These are phyloP conservation scores for Tulasnella calospora DNA, from an alignment of 768 basidiomycete genomes.

Conservation along the genomic window DNA sequence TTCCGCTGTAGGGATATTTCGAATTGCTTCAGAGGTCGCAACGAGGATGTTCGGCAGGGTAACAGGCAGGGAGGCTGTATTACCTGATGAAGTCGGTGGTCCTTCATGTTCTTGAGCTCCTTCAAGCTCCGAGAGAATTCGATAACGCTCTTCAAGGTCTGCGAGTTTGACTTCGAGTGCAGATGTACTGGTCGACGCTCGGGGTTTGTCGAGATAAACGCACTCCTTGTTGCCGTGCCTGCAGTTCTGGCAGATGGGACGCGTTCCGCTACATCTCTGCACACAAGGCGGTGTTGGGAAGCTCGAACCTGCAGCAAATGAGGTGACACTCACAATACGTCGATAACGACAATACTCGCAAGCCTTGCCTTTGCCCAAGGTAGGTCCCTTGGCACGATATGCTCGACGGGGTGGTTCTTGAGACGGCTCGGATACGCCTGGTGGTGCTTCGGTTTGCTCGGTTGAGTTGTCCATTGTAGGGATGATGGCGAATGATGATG, in stretches of 20 bases:
- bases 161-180: not conserved
- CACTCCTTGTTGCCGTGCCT: not conserved
- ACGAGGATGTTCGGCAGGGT: not conserved
- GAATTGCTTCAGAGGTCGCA: not conserved
- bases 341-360: conserved; percentile 7
- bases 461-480: not conserved
- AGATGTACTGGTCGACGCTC: not conserved
- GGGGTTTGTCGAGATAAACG: not conserved
- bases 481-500: not conserved
- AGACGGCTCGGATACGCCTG: not conserved
- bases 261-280: not conserved
- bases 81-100: not conserved
- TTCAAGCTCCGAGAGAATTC: not conserved
- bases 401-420: not conserved
- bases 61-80: not conserved
- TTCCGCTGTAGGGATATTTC: not conserved
- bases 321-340: not conserved
- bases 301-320: not conserved
- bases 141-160: not conserved
- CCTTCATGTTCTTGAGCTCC: not conserved
- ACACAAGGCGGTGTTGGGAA: not conserved
- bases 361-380: not conserved
- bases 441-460: not conserved
- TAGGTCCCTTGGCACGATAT: not conserved
- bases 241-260: conserved; percentile 1